These are phyloP conservation scores for Pilatotrama ljubarskyi DNA, from an alignment of 768 basidiomycete genomes.

Conservation along the genomic window DNA sequence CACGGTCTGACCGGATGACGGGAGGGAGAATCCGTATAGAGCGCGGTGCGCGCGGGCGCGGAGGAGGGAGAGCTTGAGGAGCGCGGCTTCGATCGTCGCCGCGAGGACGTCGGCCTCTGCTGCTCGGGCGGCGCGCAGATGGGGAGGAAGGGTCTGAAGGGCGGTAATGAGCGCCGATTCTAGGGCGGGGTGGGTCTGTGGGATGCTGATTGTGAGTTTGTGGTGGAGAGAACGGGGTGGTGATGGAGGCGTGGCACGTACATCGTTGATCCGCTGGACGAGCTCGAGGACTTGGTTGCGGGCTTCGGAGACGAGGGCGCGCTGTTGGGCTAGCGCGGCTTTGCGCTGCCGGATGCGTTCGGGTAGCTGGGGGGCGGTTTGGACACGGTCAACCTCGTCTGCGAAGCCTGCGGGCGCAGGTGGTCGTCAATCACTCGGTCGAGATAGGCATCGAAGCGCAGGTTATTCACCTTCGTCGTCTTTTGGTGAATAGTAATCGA, in stretches of 20 bases:
- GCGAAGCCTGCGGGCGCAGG: not conserved
- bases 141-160: constrained; percentile 32
- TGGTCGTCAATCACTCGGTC: not conserved
- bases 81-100: constrained; percentile 45
- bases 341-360: not conserved
- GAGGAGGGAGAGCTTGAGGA: constrained; percentile 51
- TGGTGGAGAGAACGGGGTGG: not conserved
- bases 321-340: not conserved
- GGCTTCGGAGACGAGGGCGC: not conserved
- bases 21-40: constrained; percentile 40
- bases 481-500: not conserved
- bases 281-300: constrained; percentile 12
- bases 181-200: constrained; percentile 36
- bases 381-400: not conserved
- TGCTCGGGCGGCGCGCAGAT: constrained; percentile 32
- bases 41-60: constrained; percentile 39
- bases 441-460: too few relatives aligned
- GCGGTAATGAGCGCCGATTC: constrained; percentile 32
- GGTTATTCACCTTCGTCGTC: not conserved
- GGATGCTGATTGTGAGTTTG: not conserved
- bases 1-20: constrained; percentile 26
- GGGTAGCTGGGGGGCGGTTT: not conserved
- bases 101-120: constrained; percentile 44
- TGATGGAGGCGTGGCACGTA: not conserved
- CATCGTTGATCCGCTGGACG: constrained; percentile 19